Base-by-base conservation (phyloP, 129 eudicot genomes). In the Sambucus nigra region DNA sequence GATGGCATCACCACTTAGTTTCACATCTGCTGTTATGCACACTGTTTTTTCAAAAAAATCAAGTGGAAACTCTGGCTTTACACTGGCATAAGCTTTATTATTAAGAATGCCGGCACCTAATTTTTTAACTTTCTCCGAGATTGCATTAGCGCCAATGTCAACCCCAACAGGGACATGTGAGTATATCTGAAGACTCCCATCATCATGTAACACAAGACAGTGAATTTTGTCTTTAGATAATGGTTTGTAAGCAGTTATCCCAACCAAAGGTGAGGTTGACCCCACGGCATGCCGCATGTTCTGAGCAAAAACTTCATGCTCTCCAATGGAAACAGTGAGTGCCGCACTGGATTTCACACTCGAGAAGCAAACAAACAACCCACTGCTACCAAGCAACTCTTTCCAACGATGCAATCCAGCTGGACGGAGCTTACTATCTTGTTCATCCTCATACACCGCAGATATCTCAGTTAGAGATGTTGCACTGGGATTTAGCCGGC, bases 161-260 rank as follows among this genome's bases (percentile, higher is more conserved):
- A 72, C 82, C 61, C 94, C 99, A 56, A 69, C 69, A 16, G 88
- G 94, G 45, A 67, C 76, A 67, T 85, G 99, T 24, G 99, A 81
- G 74, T 79, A 86, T 48, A 91, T 91, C 76, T 91, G 99, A 47
- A 91, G 99, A 66, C 99, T 91, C 28, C 99, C 99, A 79, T 91
- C 99, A 69, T 91, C 99, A 77, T 91, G 99, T 73, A 91, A 71
- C 45, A 86, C 80, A 35, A 91, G 95, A 68, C 88, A 74, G 63
- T 91, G 99, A 27, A 86, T 69, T 68, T 82, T 91, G 76, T 91
- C 99, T 71, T 91, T 91, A 27, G 99, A 86, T 47, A 91, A 65
- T 55, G 99, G 99, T 72, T 78, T 86, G 59, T 82, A 82, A 10
- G 94, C 96, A 20, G 99, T 80, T 26, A 83, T 71, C 32, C 99